These are phyloP conservation scores for Xanthoconium stramineum DNA, from an alignment of 768 basidiomycete species.

Conservation along the genomic window DNA sequence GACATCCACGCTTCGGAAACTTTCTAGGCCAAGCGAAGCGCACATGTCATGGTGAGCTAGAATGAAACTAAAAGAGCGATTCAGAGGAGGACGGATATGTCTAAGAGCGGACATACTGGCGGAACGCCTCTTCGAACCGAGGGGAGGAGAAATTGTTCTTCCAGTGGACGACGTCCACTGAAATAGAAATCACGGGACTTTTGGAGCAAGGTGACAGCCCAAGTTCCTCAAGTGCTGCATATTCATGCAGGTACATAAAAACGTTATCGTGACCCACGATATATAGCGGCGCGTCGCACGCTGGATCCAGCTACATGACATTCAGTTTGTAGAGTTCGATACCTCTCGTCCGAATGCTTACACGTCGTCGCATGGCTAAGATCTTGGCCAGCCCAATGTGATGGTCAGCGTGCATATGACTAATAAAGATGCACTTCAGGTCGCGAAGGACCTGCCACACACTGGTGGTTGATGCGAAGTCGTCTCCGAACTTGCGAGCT, in stretches of 20 bases:
- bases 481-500: slow-evolving; percentile 66
- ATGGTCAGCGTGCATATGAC: slow-evolving; percentile 92
- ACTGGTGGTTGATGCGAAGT: slow-evolving; percentile 31
- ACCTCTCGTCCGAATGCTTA: slow-evolving; percentile 25
- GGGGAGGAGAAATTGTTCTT: slow-evolving; percentile 36
- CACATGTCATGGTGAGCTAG: slow-evolving; percentile 45
- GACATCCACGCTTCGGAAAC: slow-evolving; percentile 68
- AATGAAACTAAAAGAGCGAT: slow-evolving; percentile 38
- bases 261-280: slow-evolving; percentile 59
- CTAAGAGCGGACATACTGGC: slow-evolving; percentile 1
- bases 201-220: slow-evolving; percentile 50
- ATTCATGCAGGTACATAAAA: slow-evolving; percentile 69
- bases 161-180: slow-evolving; percentile 56
- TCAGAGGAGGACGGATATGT: not conserved
- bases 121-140: not conserved
- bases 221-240: slow-evolving; percentile 65
- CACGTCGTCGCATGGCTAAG: slow-evolving; percentile 66
- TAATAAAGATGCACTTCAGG: slow-evolving; percentile 78
- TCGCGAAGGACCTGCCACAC: slow-evolving; percentile 63
- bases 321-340: not conserved
- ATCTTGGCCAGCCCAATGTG: slow-evolving; percentile 80
- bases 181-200: slow-evolving; percentile 53
- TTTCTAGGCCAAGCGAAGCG: slow-evolving; percentile 51
- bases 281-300: slow-evolving; percentile 61
- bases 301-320: slow-evolving; percentile 56